A percentile compares a stretch with the other conserved stretches of the same genome.
phyloP scores from a whole-genome alignment of 2,329 filamentous ascomycete species.

The Colletotrichum caudatum region DNA sequence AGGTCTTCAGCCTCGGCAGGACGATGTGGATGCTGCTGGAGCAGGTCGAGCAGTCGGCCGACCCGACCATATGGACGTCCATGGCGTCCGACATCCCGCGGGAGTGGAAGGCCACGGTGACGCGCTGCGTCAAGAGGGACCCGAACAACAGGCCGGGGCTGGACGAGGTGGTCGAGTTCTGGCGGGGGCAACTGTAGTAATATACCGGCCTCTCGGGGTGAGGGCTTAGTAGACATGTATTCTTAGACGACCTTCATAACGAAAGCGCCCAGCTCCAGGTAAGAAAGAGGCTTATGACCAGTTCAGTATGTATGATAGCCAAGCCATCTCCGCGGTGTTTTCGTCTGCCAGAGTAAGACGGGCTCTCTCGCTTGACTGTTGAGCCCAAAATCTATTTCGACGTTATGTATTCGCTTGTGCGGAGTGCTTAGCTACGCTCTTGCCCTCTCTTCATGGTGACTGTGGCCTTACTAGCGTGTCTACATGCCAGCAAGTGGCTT shows the following conservation, averaged over 20 bases:
- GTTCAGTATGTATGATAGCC: not conserved
- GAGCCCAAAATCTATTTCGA: not conserved
- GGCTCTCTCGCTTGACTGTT: not conserved
- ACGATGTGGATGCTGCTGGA: slow-evolving; percentile 44
- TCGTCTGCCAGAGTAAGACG: not conserved
- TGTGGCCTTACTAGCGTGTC: not conserved
- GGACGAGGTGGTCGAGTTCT: slow-evolving; percentile 39
- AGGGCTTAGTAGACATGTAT: not conserved
- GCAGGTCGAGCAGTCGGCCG: slow-evolving; percentile 38
- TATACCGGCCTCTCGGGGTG: not conserved
- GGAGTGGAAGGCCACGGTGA: slow-evolving; percentile 35
- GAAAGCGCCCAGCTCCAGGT: not conserved
- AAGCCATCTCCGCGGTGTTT: not conserved
- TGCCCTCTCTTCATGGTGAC: not conserved
- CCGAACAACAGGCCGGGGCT: slow-evolving; percentile 40
- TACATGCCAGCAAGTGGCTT: not conserved
- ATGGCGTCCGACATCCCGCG: slow-evolving; percentile 34
- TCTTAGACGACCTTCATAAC: not conserved
- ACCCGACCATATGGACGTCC: slow-evolving; percentile 30
- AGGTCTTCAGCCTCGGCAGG: slow-evolving; percentile 44
- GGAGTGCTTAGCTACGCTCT: not conserved
- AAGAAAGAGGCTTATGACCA: not conserved
- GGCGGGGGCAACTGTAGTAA: slow-evolving; percentile 15
- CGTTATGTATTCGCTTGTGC: not conserved
- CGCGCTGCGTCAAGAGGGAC: slow-evolving; percentile 35